Evolutionary conservation across 2,329 filamentous ascomycete genomes (phyloP), one percentile per base, ranked within the genome.

Genomic region (Lasiodiplodia citricola): DNA sequence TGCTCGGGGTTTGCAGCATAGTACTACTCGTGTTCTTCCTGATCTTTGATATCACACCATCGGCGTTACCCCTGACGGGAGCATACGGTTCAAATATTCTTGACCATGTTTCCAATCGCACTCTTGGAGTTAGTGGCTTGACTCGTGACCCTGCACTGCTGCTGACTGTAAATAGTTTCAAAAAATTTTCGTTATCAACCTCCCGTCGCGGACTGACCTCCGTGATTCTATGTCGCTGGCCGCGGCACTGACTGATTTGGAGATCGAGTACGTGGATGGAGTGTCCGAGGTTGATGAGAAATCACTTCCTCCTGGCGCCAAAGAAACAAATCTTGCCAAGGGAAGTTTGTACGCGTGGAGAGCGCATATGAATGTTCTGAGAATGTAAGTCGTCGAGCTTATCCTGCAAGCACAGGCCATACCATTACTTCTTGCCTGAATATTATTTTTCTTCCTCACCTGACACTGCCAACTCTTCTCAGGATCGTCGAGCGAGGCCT

Each of bases 111-210:
- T 58, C 23, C 21, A 69, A 69, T 4, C 47, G 25, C 35, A 69
- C 67, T 4, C 67, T 69, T 18, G 67, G 67, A 18, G 67, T 69
- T 13, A 66, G 67, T 69, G 4, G 3, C 13, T 2, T 23, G 10
- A 16, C 18, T 8, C 3, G 28, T 41, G 3, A 2, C 16, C 1
- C 14, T n/a, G 11, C 38, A 5, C 35, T 14, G 16, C 8, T 21
- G 35, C 44, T 62, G 8, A 62, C n/a, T 10, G 2, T 7, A 18
- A 21, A 0, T 23, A 87, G 85, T 88, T 88, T 70, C 78, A 84
- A 41, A 80, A 84, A 66, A 83, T 88, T 14, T 81, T 87, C 70
- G 84, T 85, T 28, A 80, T 88, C 56, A 86, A 84, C 60, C 79
- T 87, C 10, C 83, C 84, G 0, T 79, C 80, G 23, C 77, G 86